Evolutionary conservation across 345 rosid genomes (phyloP).

Genomic region (Sonneratia caseolaris): DNA sequence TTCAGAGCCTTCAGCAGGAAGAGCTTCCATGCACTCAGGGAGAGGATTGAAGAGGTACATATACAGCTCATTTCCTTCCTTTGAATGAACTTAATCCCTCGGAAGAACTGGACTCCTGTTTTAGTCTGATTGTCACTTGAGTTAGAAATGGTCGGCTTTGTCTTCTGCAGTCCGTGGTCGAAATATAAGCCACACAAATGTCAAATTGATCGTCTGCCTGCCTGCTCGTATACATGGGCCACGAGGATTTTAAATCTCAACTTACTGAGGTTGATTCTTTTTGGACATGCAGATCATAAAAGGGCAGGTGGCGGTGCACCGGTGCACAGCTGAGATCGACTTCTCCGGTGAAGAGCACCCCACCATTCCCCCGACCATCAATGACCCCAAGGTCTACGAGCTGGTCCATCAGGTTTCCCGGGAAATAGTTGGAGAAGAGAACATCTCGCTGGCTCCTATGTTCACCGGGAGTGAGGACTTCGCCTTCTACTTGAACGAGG

Average conservation of each 20-base stretch:
- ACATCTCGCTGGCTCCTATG: slow-evolving; percentile 22
- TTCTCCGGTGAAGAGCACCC: slow-evolving; percentile 37
- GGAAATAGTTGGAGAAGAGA: slow-evolving; percentile 40
- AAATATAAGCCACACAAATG: no score
- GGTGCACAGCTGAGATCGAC: slow-evolving; percentile 41
- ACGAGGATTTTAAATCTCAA: no score
- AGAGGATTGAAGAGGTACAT: slow-evolving; percentile 45
- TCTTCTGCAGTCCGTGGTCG: no score
- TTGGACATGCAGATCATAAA: slow-evolving; percentile 29
- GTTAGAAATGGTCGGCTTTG: no score
- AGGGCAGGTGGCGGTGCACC: slow-evolving; percentile 43
- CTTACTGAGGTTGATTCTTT: no score
- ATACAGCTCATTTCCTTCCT: no score
- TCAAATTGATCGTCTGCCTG: no score
- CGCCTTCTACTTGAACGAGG: slow-evolving; percentile 35
- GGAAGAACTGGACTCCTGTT: no score
- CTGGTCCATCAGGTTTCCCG: slow-evolving; percentile 16
- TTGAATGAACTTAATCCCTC: no score
- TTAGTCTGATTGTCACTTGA: no score
- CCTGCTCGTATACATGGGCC: no score
- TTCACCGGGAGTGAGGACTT: slow-evolving; percentile 64
- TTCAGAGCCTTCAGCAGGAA: slow-evolving; percentile 47
- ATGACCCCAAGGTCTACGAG: slow-evolving; percentile 27
- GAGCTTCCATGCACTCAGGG: slow-evolving; percentile 35
- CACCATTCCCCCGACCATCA: slow-evolving; percentile 38